Percentiles rank a stretch among this genome's conserved stretches.
Evolutionary conservation across 2,329 filamentous ascomycete species (phyloP).

Genomic region (Ophiostoma populinum): DNA sequence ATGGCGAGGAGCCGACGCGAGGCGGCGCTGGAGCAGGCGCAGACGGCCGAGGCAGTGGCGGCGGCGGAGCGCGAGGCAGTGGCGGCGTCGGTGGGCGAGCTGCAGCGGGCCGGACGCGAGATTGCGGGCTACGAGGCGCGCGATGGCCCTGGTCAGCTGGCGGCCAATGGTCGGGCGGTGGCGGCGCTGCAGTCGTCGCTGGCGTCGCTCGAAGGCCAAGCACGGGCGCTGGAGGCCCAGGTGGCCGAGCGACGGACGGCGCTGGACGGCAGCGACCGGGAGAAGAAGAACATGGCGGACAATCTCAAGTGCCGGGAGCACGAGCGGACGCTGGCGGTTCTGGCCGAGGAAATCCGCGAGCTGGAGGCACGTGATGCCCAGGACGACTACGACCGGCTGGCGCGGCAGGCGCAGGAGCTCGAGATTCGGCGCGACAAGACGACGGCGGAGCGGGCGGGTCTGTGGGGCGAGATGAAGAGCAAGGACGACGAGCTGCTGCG

Average conservation of each 20-base stretch:
- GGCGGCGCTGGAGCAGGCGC: constrained; percentile 55
- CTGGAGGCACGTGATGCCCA: constrained; percentile 67
- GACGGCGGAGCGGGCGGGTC: constrained; percentile 52
- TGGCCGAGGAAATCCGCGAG: constrained; percentile 53
- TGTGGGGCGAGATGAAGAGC: constrained; percentile 63
- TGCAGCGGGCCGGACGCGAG: constrained; percentile 57
- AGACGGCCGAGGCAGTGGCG: constrained; percentile 53
- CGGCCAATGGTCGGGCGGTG: constrained; percentile 52
- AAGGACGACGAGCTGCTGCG: constrained; percentile 67
- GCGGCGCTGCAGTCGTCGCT: constrained; percentile 50
- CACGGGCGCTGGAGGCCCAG: constrained; percentile 45
- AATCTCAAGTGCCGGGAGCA: constrained; percentile 77
- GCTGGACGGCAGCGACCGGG: constrained; percentile 62
- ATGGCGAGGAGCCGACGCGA: constrained; percentile 63
- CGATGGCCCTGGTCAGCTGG: constrained; percentile 56
- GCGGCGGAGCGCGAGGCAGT: constrained; percentile 55
- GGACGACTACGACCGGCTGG: constrained; percentile 62
- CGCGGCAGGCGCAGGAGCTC: constrained; percentile 47
- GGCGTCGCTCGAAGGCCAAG: constrained; percentile 46
- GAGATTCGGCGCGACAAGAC: constrained; percentile 53
- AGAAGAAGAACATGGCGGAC: constrained; percentile 72
- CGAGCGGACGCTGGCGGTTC: constrained; percentile 45
- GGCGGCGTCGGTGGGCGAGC: constrained; percentile 56
- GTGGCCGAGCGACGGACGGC: constrained; percentile 66
- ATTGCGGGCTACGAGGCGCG: constrained; percentile 66